phyloP scores from a whole-genome alignment of 192 early-diverging fungal genomes.

The Linnemannia exigua region DNA sequence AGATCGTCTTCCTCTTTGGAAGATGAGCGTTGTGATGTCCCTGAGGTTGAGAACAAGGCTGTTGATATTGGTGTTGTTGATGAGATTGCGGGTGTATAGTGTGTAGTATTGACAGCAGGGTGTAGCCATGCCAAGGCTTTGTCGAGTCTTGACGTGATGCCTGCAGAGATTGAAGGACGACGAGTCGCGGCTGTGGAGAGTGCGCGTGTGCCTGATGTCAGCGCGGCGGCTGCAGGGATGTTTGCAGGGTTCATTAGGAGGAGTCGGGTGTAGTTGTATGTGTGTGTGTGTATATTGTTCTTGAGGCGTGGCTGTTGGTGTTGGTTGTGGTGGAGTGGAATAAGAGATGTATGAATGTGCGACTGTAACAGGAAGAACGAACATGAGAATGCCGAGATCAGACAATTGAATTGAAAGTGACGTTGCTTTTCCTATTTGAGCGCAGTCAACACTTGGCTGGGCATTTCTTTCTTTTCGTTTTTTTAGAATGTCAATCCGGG shows the following conservation, averaged over 20 bases:
- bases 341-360: background rate
- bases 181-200: constrained; percentile 20
- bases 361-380: background rate
- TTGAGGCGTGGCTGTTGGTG: background rate
- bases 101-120: background rate
- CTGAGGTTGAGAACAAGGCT: constrained; percentile 27
- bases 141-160: constrained; percentile 13
- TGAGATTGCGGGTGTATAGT: background rate
- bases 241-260: constrained; percentile 6
- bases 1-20: constrained; percentile 51
- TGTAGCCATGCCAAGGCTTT: constrained; percentile 23
- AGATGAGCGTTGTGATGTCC: background rate
- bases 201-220: constrained; percentile 30
- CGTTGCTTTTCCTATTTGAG: background rate
- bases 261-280: background rate
- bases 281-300: background rate
- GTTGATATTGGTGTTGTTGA: constrained; percentile 10
- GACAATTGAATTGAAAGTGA: too few species aligned
- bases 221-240: constrained; percentile 24
- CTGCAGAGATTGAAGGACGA: constrained; percentile 8
- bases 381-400: too few species aligned
- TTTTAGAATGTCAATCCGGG: background rate
- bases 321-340: background rate
- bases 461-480: background rate
- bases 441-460: background rate